phyloP scores from a whole-genome alignment of 176 grass and related monocot species.

The Rhynchospora breviuscula region DNA sequence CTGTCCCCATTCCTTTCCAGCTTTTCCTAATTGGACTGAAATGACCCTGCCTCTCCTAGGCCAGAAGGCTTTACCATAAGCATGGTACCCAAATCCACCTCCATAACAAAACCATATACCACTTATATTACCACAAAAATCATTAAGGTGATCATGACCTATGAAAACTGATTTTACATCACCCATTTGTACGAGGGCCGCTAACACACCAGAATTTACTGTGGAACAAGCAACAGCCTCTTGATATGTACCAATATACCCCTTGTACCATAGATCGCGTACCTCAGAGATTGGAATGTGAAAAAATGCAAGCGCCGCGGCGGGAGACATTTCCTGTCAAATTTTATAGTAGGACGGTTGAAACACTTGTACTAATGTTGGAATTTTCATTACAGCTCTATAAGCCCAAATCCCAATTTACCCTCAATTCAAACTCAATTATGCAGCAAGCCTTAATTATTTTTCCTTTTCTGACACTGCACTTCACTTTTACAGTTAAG shows the following conservation, averaged over 20 bases:
- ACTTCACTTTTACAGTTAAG: neutral
- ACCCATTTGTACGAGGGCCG: conserved; percentile 48
- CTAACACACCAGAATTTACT: conserved; percentile 64
- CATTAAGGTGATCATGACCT: conserved; percentile 94
- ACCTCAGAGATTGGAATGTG: conserved; percentile 90
- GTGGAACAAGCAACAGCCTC: conserved; percentile 78
- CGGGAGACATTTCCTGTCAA: conserved; percentile 37
- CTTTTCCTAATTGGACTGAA: conserved; percentile 39
- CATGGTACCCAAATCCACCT: conserved; percentile 87
- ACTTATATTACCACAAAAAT: conserved; percentile 64
- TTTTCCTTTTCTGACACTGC: neutral
- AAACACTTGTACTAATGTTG: neutral
- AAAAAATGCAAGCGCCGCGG: conserved; percentile 66
- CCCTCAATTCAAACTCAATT: conserved; percentile 2
- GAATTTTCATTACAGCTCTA: neutral
- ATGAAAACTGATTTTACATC: conserved; percentile 85
- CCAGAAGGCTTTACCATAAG: conserved; percentile 69
- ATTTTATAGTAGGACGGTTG: neutral
- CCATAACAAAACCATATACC: conserved; percentile 95
- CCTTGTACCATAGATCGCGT: conserved; percentile 51
- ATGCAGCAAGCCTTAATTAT: neutral
- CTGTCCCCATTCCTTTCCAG: conserved; percentile 41
- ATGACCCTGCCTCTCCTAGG: conserved; percentile 72
- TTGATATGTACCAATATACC: conserved; percentile 67
- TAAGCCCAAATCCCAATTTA: neutral